Evolutionary conservation across 2,329 filamentous ascomycete species (phyloP), one percentile per base, ranked within the genome.

Genomic region (Aspergillus sp.): DNA sequence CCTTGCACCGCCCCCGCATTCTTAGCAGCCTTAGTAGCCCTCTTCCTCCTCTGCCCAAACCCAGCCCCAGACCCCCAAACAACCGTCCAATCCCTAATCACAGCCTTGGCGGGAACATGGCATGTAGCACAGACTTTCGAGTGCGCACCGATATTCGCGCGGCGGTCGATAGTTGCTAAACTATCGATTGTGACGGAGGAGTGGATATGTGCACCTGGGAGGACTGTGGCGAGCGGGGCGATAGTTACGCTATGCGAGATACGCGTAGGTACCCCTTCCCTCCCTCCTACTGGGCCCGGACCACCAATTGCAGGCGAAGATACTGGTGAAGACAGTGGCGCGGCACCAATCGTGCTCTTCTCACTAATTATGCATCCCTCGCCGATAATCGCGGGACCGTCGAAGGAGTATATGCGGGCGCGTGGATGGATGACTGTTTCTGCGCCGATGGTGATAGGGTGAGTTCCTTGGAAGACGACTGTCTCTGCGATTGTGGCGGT

Each of bases 371-470:
- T 86, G 59, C 87, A 93, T 45, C 85, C 83, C 49, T 88, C 83
- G 22, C 90, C 90, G 50, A 95, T 80, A 23, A 83, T 83, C 56
- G 97, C 83, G 39, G 89, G 84, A 4, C 89, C 89, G 45, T 85
- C 77, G 49, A 83, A 82, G 7, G 91, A 85, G 60, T 90, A 86
- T 48, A 96, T 79, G 52, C 84, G 83, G 13, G 84, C 81, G 43
- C 90, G 87, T 1, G 93, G 90, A 61, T 97, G 91, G n/a, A 98
- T 72, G 5, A 96, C 80, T 3, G 82, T 84, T 61, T 89, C 84
- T 20, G 86, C 78, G 48, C 84, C 84, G 53, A 97, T 82, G 41
- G 82, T 84, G 53, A 98, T 88, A 1, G 82, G 84, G 64, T 94
- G 80, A 2, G 80, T 83, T 54, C 93, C 93, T 48, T 71, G 68